Evolutionary conservation across 2,329 filamentous ascomycete genomes (phyloP), one percentile per base, ranked within the genome.

Genomic region (Ophiostoma angusticollis): DNA sequence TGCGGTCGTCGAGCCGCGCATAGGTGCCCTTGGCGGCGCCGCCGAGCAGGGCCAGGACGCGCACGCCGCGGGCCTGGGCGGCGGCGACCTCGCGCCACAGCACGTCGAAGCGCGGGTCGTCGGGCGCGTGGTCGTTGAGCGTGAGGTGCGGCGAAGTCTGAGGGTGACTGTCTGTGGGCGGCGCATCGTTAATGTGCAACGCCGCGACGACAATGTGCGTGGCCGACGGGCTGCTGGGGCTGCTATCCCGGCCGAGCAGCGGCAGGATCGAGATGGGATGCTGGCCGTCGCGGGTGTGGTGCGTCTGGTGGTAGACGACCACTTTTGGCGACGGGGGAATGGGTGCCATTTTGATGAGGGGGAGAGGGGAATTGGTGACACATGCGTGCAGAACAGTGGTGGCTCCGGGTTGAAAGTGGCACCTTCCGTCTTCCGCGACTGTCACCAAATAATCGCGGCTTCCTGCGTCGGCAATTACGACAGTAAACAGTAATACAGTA

Each of bases 141-240:
- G 78, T 84, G 45, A 84, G 68, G 4, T n/a, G 27, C n/a, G 38
- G 41, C 23, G 17, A n/a, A n/a, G n/a, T n/a, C n/a, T n/a, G n/a
- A n/a, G n/a, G 24, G 17, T 18, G 8, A 17, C 21, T 24, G 37
- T 33, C 33, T 9, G 13, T 30, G 6, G 34, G n/a, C 0, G 81
- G 77, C 36, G 63, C 58, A 3, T 71, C 69, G 55, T 89, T 89
- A 46, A 91, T 61, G 56, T 89, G 84, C 42, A 91, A 78, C 2
- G 84, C 84, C 1, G 81, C 83, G 19, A 89, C 58, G 45, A 86
- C 84, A 35, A 89, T 61, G 58, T 89, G 84, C 1, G 83, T 85
- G n/a, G 64, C 43, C 12, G 39, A 37, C 5, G 46, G 44, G 3
- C 13, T 9, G 6, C 25, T n/a, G 5, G 25, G 2, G n/a, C 22